Conservation (phyloP, 2,329 filamentous ascomycete genomes). For the Rosellinia necatrix region DNA sequence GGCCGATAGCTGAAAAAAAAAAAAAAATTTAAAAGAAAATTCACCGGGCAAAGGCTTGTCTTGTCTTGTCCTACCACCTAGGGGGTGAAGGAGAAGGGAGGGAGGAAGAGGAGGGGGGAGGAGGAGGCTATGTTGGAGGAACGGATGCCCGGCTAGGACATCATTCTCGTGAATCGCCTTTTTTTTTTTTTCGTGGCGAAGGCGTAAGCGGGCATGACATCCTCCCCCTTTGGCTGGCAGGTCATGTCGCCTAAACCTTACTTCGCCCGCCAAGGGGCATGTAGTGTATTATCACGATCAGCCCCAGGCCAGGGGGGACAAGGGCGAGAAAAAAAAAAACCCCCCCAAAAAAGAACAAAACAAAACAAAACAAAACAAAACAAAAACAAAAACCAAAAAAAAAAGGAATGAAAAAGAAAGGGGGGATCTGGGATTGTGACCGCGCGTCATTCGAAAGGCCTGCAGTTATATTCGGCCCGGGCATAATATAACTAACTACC, state of each 20-base stretch:
- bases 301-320: not conserved
- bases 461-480: conserved; percentile 1
- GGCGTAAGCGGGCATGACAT: too few species aligned
- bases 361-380: not conserved
- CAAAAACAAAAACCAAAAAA: not conserved
- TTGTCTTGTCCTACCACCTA: too few species aligned
- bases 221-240: conserved; percentile 1
- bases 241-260: conserved; percentile 8
- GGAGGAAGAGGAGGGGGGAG: too few species aligned
- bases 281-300: not conserved
- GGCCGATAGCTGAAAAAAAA: not conserved
- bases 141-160: not conserved
- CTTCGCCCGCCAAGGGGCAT: not conserved
- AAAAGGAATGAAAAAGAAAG: not conserved
- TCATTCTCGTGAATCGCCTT: not conserved
- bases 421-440: not conserved
- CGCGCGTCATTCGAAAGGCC: conserved; percentile 1
- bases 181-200: not conserved
- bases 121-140: not conserved
- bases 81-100: not conserved
- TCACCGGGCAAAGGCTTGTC: too few species aligned
- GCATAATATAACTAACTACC: not conserved
- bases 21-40: too few species aligned
- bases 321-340: not conserved
- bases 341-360: not conserved